Percentiles rank a stretch among this genome's conserved stretches.
These are phyloP conservation scores for Boletus sensibilis DNA, from an alignment of 768 basidiomycete genomes.

Conservation along the genomic window DNA sequence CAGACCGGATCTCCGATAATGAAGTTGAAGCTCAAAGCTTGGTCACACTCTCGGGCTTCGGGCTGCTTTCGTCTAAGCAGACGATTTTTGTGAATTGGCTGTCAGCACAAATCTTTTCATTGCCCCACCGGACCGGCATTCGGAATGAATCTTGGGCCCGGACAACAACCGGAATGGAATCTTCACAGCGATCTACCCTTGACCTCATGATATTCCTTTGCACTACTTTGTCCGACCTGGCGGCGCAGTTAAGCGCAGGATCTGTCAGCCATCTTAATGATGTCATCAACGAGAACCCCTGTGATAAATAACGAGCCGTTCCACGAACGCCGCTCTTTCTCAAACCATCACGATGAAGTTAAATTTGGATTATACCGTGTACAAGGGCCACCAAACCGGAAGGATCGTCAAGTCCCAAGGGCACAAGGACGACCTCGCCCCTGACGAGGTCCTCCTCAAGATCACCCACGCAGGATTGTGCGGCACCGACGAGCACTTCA, in stretches of 20 bases:
- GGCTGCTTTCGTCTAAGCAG: too few species aligned
- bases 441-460: slow-evolving; percentile 31
- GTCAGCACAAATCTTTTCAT: neutral
- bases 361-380: slow-evolving; percentile 28
- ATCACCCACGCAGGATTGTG: slow-evolving; percentile 38
- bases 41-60: too few species aligned
- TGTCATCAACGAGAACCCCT: slow-evolving; percentile 1
- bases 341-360: slow-evolving; percentile 14
- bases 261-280: slow-evolving; percentile 1
- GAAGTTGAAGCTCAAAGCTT: too few species aligned
- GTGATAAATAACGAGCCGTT: neutral
- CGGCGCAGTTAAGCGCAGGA: neutral
- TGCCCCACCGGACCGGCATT: too few species aligned
- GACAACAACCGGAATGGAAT: too few species aligned
- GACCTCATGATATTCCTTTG: too few species aligned
- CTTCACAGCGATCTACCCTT: too few species aligned
- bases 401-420: slow-evolving; percentile 18
- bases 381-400: slow-evolving; percentile 29
- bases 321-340: neutral
- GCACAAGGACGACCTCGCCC: slow-evolving; percentile 18
- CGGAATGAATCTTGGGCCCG: too few species aligned
- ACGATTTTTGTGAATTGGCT: too few species aligned
- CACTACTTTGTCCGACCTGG: too few species aligned
- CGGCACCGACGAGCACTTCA: slow-evolving; percentile 39
- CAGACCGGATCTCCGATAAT: too few species aligned